Evolutionary conservation across 768 basidiomycete genomes (phyloP).

Genomic region (Phylloporus rhodoxanthus): DNA sequence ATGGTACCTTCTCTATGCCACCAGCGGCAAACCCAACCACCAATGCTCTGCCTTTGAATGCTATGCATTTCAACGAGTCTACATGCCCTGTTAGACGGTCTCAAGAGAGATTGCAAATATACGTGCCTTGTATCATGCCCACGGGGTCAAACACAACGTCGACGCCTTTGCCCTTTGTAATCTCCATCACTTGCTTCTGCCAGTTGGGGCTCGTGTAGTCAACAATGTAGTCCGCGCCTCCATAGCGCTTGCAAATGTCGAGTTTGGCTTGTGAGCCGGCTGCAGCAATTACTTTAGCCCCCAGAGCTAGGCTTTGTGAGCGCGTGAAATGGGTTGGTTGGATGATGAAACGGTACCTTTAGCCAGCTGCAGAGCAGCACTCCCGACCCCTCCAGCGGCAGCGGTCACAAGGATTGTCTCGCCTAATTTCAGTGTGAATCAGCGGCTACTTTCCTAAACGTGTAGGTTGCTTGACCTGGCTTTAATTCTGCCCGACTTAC

Average conservation of each 20-base stretch:
- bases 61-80: constrained; percentile 89
- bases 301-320: constrained; percentile 51
- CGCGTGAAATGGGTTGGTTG: neutral
- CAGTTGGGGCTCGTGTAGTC: constrained; percentile 76
- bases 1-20: constrained; percentile 16
- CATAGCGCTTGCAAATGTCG: constrained; percentile 64
- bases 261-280: constrained; percentile 77
- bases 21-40: constrained; percentile 69
- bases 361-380: constrained; percentile 87
- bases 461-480: constrained; percentile 43
- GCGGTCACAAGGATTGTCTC: constrained; percentile 94
- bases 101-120: neutral
- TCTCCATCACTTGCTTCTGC: constrained; percentile 83
- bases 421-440: constrained; percentile 36
- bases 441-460: constrained; percentile 3
- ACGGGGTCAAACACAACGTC: constrained; percentile 87
- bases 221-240: constrained; percentile 78
- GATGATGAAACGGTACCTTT: constrained; percentile 53
- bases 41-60: constrained; percentile 87
- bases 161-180: constrained; percentile 81
- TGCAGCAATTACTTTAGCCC: constrained; percentile 92
- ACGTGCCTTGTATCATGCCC: constrained; percentile 62
- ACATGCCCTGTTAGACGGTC: neutral
- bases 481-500: constrained; percentile 79
- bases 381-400: constrained; percentile 93